Percentiles rank a stretch among this genome's conserved stretches.
Conservation (phyloP, 805 yeast species). For the Saccharomycopsis fermentans region DNA sequence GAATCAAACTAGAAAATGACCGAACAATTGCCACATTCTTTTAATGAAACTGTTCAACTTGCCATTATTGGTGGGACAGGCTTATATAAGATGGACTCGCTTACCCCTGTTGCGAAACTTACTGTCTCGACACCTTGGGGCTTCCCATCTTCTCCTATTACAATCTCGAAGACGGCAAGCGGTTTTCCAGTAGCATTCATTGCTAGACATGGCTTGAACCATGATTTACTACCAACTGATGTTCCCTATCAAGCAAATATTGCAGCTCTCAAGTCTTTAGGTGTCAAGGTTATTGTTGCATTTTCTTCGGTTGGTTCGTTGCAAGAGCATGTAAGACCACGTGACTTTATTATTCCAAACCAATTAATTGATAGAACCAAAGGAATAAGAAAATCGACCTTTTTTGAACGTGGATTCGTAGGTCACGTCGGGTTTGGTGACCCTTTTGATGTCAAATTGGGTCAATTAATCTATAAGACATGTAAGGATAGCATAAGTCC, state of each 20-base stretch:
- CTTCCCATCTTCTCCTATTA: conserved; percentile 85
- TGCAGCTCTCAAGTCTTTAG: conserved; percentile 84
- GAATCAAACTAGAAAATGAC: not conserved
- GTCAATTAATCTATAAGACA: conserved; percentile 52
- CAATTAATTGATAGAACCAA: conserved; percentile 96
- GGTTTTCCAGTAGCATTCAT: conserved; percentile 89
- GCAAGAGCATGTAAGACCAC: conserved; percentile 78
- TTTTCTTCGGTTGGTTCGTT: conserved; percentile 95
- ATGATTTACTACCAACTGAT: conserved; percentile 80
- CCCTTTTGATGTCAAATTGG: conserved; percentile 77
- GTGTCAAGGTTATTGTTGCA: conserved; percentile 81
- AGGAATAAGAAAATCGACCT: conserved; percentile 84
- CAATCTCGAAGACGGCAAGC: conserved; percentile 64
- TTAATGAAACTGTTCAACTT: conserved; percentile 57
- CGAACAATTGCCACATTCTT: conserved; percentile 37
- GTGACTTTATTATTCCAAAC: conserved; percentile 94
- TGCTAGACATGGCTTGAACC: conserved; percentile 90
- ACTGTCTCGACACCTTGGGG: conserved; percentile 96
- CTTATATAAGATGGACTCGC: conserved; percentile 73
- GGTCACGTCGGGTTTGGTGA: conserved; percentile 98
- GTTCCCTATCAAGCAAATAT: conserved; percentile 93
- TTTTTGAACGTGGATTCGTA: conserved; percentile 85
- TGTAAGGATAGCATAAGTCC: conserved; percentile 31
- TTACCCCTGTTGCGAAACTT: conserved; percentile 77
- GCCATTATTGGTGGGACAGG: conserved; percentile 99